These are phyloP conservation scores for Onygenales sp. DNA, from an alignment of 2,329 filamentous ascomycete genomes.

Conservation along the genomic window DNA sequence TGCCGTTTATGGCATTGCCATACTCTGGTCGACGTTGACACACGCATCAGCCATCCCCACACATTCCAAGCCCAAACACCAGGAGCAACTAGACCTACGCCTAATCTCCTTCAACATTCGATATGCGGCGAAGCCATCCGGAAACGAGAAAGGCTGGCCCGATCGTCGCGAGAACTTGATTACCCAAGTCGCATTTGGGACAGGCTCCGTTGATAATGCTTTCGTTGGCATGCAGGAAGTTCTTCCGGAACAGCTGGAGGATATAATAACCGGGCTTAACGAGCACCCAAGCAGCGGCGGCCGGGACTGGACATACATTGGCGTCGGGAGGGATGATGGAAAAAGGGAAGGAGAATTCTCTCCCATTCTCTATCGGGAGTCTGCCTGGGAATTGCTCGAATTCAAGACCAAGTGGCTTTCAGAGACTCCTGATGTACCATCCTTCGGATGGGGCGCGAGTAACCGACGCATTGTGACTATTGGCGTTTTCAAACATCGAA, in stretches of 20 bases:
- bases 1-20: background rate
- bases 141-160: slow-evolving; percentile 42
- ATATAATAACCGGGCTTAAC: slow-evolving; percentile 41
- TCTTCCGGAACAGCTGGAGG: slow-evolving; percentile 42
- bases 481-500: slow-evolving; percentile 41
- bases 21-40: background rate
- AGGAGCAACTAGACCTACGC: background rate
- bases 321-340: slow-evolving; percentile 53
- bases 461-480: slow-evolving; percentile 47
- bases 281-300: slow-evolving; percentile 6
- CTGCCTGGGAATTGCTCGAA: slow-evolving; percentile 50
- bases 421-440: slow-evolving; percentile 58
- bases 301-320: slow-evolving; percentile 43
- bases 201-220: slow-evolving; percentile 34
- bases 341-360: slow-evolving; percentile 63
- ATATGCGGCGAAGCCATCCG: slow-evolving; percentile 43
- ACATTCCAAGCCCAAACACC: background rate
- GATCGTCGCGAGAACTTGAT: slow-evolving; percentile 38
- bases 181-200: slow-evolving; percentile 33
- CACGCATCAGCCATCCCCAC: background rate
- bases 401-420: slow-evolving; percentile 67
- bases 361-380: slow-evolving; percentile 64
- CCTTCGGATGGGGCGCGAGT: slow-evolving; percentile 63
- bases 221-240: slow-evolving; percentile 51
- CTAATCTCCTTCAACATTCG: slow-evolving; percentile 49